Base-by-base conservation (phyloP, 2,329 filamentous ascomycete genomes). In the Fulvia fulva region DNA sequence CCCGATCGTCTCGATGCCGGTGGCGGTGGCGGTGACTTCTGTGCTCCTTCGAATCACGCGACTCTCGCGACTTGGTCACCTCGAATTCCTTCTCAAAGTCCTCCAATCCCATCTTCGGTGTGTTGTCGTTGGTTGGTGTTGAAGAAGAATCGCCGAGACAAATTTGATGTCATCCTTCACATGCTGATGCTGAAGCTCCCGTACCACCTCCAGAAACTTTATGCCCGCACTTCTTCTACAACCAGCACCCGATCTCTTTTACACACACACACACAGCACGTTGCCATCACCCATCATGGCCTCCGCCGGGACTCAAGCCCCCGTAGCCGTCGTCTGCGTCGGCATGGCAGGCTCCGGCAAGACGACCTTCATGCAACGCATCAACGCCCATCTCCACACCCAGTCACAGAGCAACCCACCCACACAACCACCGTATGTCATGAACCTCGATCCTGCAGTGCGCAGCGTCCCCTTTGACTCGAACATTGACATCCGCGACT, bases 301-400 rank as follows among this genome's bases (percentile, higher is more conserved):
- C 5, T 55, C 55, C 32, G 21, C 53, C 7, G 22, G 57, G 26
- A n/a, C 57, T n/a, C 56, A 60, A 59, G 76, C 81, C 62, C 89
- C 91, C 43, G 87, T 90, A 47, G 85, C 90, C 61, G 87, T 99
- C 60, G 91, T 97, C 69, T 97, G 92, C 75, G 87, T 99, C 51
- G 94, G 94, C 80, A 97, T 97, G 93, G 94, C 94, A 69, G 93
- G 94, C 68, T 96, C 91, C 16, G 94, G 94, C 70, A 99, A 99
- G 80, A 99, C 94, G n/a, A 99, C 95, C 0, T 99, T 99, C 73
- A 97, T 99, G 93, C 93, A 97, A 74, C 87, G 94, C 70, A 94
- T 99, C 70, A 97, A 97, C 74, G 88, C 93, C 0, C 84, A 99
- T 73, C 86, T 99, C 3, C 93, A 97, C 72, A 83, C 83, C 5